A percentile compares a stretch with the other conserved stretches of the same genome.
Evolutionary conservation across 2,329 filamentous ascomycete species (phyloP).

Genomic region (Aureobasidium sp.): DNA sequence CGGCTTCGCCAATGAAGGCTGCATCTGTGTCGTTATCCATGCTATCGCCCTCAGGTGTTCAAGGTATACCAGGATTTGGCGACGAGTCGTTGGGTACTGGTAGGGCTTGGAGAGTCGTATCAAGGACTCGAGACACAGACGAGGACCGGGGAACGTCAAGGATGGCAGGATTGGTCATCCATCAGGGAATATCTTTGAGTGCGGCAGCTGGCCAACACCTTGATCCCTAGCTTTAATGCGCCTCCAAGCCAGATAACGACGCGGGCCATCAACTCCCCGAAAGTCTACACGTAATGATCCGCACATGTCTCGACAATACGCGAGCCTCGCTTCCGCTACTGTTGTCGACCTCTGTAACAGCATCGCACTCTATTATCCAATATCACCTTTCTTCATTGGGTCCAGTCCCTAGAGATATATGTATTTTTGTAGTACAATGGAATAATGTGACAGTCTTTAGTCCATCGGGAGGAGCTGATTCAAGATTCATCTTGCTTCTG

Average conservation of each 20-base stretch:
- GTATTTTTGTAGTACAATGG: no score
- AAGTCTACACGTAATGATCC: conserved; percentile 12
- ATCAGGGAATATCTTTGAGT: neutral
- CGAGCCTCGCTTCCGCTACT: neutral
- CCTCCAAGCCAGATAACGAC: neutral
- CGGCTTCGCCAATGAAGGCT: conserved; percentile 25
- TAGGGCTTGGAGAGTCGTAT: neutral
- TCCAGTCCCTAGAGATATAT: no score
- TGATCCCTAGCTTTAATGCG: conserved; percentile 1
- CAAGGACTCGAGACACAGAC: neutral
- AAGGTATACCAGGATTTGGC: neutral
- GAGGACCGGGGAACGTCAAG: neutral
- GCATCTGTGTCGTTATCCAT: conserved; percentile 21
- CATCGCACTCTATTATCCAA: neutral
- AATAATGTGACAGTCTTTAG: no score
- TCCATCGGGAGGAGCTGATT: neutral
- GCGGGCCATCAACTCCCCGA: neutral
- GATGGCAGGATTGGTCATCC: conserved; percentile 6
- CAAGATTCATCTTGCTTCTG: neutral
- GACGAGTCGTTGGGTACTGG: neutral
- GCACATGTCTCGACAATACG: neutral
- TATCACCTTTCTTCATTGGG: no score
- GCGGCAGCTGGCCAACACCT: neutral
- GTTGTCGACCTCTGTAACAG: neutral
- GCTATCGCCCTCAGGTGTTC: neutral